Base-by-base conservation (phyloP, 441 rosid genomes). In the Mallotus japonicus region DNA sequence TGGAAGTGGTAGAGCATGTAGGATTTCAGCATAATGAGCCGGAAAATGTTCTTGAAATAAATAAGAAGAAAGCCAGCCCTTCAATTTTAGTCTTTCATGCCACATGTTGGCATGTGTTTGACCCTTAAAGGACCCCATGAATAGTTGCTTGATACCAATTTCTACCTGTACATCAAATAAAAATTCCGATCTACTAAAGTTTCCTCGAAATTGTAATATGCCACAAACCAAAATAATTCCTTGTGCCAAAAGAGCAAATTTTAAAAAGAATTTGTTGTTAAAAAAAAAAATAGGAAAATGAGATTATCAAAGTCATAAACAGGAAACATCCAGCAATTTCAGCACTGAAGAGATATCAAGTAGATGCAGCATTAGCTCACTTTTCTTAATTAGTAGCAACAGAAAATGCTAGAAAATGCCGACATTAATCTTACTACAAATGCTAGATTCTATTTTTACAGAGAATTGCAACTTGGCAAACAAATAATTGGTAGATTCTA, bases 51-150 rank as follows among this genome's bases (percentile, higher is more conserved):
- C 91, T 79, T 83, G 80, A 76, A 96, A 93, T 75, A 89, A 81
- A 57, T 68, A 81, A 81, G 99, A 85, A 66, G 97, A 87, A 80
- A 96, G 90, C 97, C 97, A 92, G 67, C 94, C 97, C 81, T 89
- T 89, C 86, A 93, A 79, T 81, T 92, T 92, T 81, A 96, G 73
- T 79, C 73, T 89, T 83, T 93, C 97, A 77, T 90, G 82, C 83
- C 93, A 86, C 71, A 76, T 86, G 78, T 83, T 86, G 37, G 88
- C 81, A 73, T 86, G 87, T 57, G 83, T 75, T 72, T 73, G 88
- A 50, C 91, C 94, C 81, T 85, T 82, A 42, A 96, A 75, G 71
- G 97, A 86, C 62, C 98, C 99, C 83, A 85, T 79, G 76, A 89
- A 90, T 8, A 78, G 16, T 76, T 96, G 98, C 74, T 79, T 85